phyloP scores from a whole-genome alignment of 306 rosid genomes.

The Gastrolobium villosum region DNA sequence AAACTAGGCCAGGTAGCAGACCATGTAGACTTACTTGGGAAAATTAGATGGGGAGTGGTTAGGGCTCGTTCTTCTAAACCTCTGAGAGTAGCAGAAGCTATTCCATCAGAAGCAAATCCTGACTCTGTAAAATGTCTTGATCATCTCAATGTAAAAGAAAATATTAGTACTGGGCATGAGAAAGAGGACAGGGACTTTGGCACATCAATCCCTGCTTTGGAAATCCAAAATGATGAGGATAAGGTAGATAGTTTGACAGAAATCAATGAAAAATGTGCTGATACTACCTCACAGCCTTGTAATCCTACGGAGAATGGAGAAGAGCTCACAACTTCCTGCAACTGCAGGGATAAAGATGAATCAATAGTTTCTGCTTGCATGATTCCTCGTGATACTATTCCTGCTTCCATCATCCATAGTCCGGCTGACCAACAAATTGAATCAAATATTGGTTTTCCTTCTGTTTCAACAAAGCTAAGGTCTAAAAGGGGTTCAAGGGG shows the following conservation, averaged over 20 bases:
- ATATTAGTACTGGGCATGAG: conserved; percentile 42
- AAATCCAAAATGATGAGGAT: conserved; percentile 51
- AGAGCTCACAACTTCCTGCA: conserved; percentile 53
- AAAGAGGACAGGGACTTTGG: conserved; percentile 58
- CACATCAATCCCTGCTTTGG: conserved; percentile 48
- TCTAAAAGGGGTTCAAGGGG: conserved; percentile 67
- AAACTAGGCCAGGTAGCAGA: conserved; percentile 48
- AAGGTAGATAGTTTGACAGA: conserved; percentile 51
- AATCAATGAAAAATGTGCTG: conserved; percentile 50
- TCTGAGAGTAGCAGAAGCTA: conserved; percentile 65
- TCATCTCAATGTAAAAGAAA: conserved; percentile 58
- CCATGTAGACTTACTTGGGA: conserved; percentile 59
- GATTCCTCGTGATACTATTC: conserved; percentile 52
- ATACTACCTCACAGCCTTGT: conserved; percentile 54
- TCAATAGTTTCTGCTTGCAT: conserved; percentile 51
- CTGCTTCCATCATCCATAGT: conserved; percentile 50
- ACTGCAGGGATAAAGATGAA: conserved; percentile 56
- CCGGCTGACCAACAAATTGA: conserved; percentile 58
- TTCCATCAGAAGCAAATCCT: conserved; percentile 58
- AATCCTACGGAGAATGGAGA: conserved; percentile 53
- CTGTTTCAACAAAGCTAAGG: conserved; percentile 70
- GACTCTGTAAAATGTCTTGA: conserved; percentile 51
- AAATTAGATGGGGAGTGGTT: conserved; percentile 86
- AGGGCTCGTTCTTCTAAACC: conserved; percentile 84
- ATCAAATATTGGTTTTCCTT: conserved; percentile 54